Evolutionary conservation across 2,329 filamentous ascomycete genomes (phyloP).

Genomic region (Nigrospora sphaerica): DNA sequence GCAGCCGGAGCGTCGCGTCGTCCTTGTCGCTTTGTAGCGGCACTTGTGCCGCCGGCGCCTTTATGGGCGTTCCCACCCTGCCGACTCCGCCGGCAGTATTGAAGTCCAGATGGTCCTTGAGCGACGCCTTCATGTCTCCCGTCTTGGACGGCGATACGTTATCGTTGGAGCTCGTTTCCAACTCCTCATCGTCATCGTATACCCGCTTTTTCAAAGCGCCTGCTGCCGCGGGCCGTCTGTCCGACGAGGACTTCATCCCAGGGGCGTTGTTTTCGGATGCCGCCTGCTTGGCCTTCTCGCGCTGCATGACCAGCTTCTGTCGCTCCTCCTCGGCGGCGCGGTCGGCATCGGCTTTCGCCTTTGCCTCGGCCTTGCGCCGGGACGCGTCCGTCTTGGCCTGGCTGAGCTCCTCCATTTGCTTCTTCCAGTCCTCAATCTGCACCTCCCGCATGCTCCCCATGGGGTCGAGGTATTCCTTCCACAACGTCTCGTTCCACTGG

Average conservation of each 20-base stretch:
- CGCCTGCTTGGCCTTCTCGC: neutral
- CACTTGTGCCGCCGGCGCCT: constrained; percentile 14
- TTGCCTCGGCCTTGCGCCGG: constrained; percentile 4
- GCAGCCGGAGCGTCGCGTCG: constrained; percentile 11
- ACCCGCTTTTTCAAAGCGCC: neutral
- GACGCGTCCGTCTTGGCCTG: constrained; percentile 9
- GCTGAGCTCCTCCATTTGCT: constrained; percentile 30
- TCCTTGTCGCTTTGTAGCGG: constrained; percentile 17
- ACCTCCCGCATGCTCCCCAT: constrained; percentile 32
- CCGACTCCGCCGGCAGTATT: constrained; percentile 3
- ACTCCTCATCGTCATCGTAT: neutral
- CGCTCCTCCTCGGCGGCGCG: neutral
- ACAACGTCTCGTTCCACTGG: constrained; percentile 44
- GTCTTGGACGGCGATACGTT: constrained; percentile 6
- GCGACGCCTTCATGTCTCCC: constrained; percentile 5
- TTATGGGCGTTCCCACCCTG: constrained; percentile 2
- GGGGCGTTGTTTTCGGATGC: neutral
- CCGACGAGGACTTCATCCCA: too few relatives aligned
- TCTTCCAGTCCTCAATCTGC: constrained; percentile 34
- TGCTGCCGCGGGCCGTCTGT: too few relatives aligned
- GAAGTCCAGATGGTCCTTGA: constrained; percentile 7
- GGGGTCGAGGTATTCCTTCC: constrained; percentile 42
- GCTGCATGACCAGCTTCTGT: neutral
- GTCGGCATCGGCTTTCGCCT: neutral
- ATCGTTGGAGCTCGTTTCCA: constrained; percentile 7